A percentile compares a stretch with the other conserved stretches of the same genome.
phyloP scores from a whole-genome alignment of 108 stramenopile genomes.

The Fistulifera pelliculosa region DNA sequence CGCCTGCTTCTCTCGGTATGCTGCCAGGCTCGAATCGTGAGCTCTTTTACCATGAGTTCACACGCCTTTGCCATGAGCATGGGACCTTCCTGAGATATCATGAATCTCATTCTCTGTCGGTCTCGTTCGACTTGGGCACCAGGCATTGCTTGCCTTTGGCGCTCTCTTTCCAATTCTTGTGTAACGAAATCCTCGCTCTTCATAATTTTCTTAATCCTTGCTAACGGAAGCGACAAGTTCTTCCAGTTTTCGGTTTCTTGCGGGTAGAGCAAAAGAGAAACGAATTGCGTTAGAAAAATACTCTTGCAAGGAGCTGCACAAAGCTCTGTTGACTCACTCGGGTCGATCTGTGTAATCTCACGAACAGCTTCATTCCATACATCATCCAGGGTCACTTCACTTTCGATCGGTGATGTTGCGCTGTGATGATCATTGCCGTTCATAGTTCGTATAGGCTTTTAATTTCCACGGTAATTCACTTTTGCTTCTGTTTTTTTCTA shows the following conservation, averaged over 20 bases:
- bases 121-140: constrained; percentile 11
- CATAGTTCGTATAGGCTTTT: too few relatives aligned
- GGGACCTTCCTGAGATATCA: constrained; percentile 60
- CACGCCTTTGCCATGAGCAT: constrained; percentile 64
- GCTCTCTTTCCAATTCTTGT: constrained; percentile 32
- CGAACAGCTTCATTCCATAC: too few relatives aligned
- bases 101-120: constrained; percentile 31
- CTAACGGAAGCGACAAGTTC: constrained; percentile 59
- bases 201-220: constrained; percentile 95
- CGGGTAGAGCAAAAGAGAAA: too few relatives aligned
- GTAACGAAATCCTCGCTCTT: constrained; percentile 80
- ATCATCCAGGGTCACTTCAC: too few relatives aligned
- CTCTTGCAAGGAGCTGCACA: too few relatives aligned
- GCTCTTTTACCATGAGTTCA: constrained; percentile 55
- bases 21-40: constrained; percentile 50
- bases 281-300: too few relatives aligned
- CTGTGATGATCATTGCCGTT: too few relatives aligned
- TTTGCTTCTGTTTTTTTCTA: too few relatives aligned
- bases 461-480: too few relatives aligned
- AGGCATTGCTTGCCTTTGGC: constrained; percentile 7
- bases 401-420: too few relatives aligned
- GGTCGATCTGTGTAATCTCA: too few relatives aligned
- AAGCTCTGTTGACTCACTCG: too few relatives aligned
- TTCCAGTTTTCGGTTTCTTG: constrained; percentile 55
- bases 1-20: constrained; percentile 50